Evolutionary conservation across 257 asterid genomes (phyloP), one percentile per base, ranked within the genome.

Genomic region (Nicotiana tabacum): DNA sequence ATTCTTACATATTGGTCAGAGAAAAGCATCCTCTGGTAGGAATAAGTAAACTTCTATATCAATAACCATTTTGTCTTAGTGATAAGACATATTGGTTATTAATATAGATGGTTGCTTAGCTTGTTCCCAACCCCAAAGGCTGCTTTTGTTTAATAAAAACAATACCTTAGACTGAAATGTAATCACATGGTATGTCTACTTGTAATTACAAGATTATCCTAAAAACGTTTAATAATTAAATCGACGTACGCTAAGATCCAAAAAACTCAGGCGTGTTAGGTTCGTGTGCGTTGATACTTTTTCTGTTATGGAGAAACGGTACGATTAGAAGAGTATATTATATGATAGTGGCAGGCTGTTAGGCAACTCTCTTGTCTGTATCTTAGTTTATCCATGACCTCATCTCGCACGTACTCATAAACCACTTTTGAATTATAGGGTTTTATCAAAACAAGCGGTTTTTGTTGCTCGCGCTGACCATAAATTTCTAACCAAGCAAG

Each of bases 141-240:
- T 6, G 64, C 64, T 6, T 58, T 58, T 58, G 64, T 18, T 58
- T 58, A 58, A 7, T 18, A 18, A 17, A 6, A 17, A 18, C 18
- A 58, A 58, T 58, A 58, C 29, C 64, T 58, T 58, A 24, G 24
- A 61, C 24, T 61, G 15, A n/a, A 61, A 61, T 61, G 56, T n/a
- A 18, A 37, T 69, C 77, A 69, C 77, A 69, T 69, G 77, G 77
- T 10, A 37, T 69, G 77, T 69, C 77, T n/a, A 55, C 56, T 37
- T 37, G 32, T 37, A 69, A 35, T 69, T 69, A 69, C 77, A 69
- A 39, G 56, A n/a, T 37, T 69, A 69, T 48, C 77, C 56, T 8
- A 21, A 37, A 39, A 9, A 69, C 58, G 1, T 53, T 53, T 53
- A 53, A 53, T 53, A 43, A 43, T 43, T 53, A 53, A 53, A 12